These are phyloP conservation scores for Glebionis coronaria DNA, from an alignment of 129 eudicot species.

Conservation along the genomic window DNA sequence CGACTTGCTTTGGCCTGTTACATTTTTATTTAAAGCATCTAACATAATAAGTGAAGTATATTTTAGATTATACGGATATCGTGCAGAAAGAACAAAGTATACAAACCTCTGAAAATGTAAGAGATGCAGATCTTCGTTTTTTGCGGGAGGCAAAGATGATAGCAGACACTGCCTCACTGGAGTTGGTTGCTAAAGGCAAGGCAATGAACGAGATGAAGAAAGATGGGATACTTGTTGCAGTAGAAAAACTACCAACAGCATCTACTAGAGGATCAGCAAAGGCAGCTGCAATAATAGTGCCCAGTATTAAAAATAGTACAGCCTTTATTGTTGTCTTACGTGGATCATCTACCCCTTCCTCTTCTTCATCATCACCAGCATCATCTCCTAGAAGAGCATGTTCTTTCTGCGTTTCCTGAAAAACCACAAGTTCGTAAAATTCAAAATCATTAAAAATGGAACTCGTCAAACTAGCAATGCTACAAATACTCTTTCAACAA, in stretches of 20 bases:
- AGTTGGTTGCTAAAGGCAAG: constrained; percentile 87
- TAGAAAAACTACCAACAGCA: constrained; percentile 74
- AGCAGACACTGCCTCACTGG: constrained; percentile 95
- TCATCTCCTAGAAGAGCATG: constrained; percentile 57
- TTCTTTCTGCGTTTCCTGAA: constrained; percentile 65
- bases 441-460: too few relatives aligned
- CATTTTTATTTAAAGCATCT: too few relatives aligned
- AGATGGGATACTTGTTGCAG: constrained; percentile 81
- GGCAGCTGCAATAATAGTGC: constrained; percentile 76
- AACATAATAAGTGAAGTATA: background rate
- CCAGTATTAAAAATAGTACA: constrained; percentile 48
- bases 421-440: background rate
- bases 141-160: constrained; percentile 80
- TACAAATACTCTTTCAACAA: too few relatives aligned
- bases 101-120: constrained; percentile 91
- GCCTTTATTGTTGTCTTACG: constrained; percentile 63
- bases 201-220: constrained; percentile 92
- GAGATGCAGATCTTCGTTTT: constrained; percentile 77
- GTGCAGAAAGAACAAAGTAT: background rate
- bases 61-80: background rate
- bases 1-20: too few relatives aligned
- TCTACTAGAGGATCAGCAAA: constrained; percentile 96
- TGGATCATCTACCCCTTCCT: constrained; percentile 61
- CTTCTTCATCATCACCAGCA: constrained; percentile 67
- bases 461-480: background rate